Base-by-base conservation (phyloP, 331 rosid genomes). In the Phaseolus coccineus region DNA sequence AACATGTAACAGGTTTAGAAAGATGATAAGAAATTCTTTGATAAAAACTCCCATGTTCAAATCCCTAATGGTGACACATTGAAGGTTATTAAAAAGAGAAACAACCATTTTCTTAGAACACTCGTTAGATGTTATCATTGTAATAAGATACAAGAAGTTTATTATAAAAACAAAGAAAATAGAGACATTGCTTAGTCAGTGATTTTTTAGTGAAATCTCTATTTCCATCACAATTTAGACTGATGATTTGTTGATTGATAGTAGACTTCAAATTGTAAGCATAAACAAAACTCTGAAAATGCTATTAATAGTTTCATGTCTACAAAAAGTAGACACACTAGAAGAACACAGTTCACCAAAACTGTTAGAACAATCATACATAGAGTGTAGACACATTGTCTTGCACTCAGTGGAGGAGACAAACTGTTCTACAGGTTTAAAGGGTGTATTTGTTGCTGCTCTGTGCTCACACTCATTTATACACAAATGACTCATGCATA, bases 381-480 rank as follows among this genome's bases (percentile, higher is more conserved):
- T 28, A 76, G 4, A 69, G 59, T 70, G 74, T 22, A 68, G 33
- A 42, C 48, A 79, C 28, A 78, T 13, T 65, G 76, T 44, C 77
- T 56, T n/a, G 71, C n/a, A 46, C 42, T 8, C 51, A 2, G 0
- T 50, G 50, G 58, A 52, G 59, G 30, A n/a, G 30, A n/a, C 31
- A 66, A 12, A 53, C 42, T 80, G 42, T 44, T 39, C 63, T 64
- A 52, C 14, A 40, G 55, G 27, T 62, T 71, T 61, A 39, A 51
- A 42, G 42, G 28, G 53, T 44, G 44, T 52, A 24, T 22, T 78
- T 69, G 37, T 30, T 53, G 84, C 19, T 46, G 40, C 40, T 50
- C 42, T 55, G 31, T 69, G 59, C 44, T 73, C 69, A 65, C 46
- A 37, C n/a, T 70, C 8, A 40, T 40, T 63, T 33, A 62, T 64